A percentile compares a stretch with the other conserved stretches of the same genome.
These are phyloP conservation scores for Colletotrichum falcatum DNA, from an alignment of 2,329 filamentous ascomycete genomes.

Conservation along the genomic window DNA sequence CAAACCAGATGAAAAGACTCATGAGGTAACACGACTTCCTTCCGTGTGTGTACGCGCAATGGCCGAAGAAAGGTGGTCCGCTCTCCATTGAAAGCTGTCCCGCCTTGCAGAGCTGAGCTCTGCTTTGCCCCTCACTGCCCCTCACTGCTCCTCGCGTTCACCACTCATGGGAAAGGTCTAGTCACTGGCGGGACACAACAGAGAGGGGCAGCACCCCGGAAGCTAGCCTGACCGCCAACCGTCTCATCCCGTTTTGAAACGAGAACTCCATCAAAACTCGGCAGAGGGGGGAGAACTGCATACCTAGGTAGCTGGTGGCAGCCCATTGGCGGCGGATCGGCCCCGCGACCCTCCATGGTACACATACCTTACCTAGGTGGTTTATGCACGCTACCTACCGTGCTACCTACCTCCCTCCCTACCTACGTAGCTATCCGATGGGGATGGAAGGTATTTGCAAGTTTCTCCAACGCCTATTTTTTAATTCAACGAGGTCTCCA, in stretches of 20 bases:
- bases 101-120: constrained; percentile 1
- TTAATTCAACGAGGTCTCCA: background rate
- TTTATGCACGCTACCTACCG: too few relatives aligned
- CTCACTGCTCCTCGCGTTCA: constrained; percentile 1
- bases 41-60: background rate
- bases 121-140: constrained; percentile 6
- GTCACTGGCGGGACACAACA: constrained; percentile 3
- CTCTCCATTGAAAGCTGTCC: background rate
- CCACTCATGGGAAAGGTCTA: background rate
- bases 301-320: constrained; percentile 16
- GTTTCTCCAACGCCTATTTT: constrained; percentile 7
- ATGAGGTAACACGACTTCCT: background rate
- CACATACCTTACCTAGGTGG: too few relatives aligned
- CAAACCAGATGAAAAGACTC: too few relatives aligned
- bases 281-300: background rate
- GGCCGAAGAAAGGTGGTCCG: background rate
- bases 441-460: background rate
- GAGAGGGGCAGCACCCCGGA: background rate
- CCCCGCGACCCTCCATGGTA: constrained; percentile 23
- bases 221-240: constrained; percentile 37
- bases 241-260: constrained; percentile 40
- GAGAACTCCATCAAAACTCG: constrained; percentile 27
- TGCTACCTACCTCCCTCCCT: background rate
- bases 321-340: constrained; percentile 36
- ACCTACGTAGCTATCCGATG: background rate